These are phyloP conservation scores for Gnomoniopsis smithogilvyi DNA, from an alignment of 2,329 filamentous ascomycete species.

Conservation along the genomic window DNA sequence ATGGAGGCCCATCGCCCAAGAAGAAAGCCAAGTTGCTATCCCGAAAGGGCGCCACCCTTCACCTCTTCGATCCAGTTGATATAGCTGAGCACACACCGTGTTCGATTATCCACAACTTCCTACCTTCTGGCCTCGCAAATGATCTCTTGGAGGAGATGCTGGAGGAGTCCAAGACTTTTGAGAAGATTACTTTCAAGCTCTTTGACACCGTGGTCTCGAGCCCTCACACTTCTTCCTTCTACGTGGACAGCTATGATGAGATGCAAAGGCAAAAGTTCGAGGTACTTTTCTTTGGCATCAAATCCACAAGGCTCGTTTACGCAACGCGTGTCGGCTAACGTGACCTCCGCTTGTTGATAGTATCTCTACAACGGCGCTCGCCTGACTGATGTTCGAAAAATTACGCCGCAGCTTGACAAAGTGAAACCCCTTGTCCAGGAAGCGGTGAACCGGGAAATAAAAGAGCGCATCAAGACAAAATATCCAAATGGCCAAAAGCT, in stretches of 20 bases:
- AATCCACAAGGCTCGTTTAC: neutral
- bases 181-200: constrained; percentile 72
- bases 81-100: constrained; percentile 83
- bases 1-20: constrained; percentile 26
- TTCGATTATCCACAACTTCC: constrained; percentile 88
- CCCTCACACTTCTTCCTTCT: constrained; percentile 81
- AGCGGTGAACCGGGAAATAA: constrained; percentile 76
- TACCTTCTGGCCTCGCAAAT: constrained; percentile 69
- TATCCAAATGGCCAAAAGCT: constrained; percentile 73
- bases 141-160: constrained; percentile 73
- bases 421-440: constrained; percentile 69
- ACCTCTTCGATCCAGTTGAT: constrained; percentile 78
- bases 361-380: constrained; percentile 83
- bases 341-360: neutral
- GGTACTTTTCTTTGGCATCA: neutral
- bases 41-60: constrained; percentile 77
- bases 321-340: neutral
- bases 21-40: constrained; percentile 55
- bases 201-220: constrained; percentile 85
- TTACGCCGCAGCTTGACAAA: constrained; percentile 69
- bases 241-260: constrained; percentile 72
- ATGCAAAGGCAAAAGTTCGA: constrained; percentile 68
- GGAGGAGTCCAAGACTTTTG: constrained; percentile 67
- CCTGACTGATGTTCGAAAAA: constrained; percentile 71
- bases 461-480: constrained; percentile 61